phyloP scores from a whole-genome alignment of 2,329 filamentous ascomycete species.

The Cercospora janseana region DNA sequence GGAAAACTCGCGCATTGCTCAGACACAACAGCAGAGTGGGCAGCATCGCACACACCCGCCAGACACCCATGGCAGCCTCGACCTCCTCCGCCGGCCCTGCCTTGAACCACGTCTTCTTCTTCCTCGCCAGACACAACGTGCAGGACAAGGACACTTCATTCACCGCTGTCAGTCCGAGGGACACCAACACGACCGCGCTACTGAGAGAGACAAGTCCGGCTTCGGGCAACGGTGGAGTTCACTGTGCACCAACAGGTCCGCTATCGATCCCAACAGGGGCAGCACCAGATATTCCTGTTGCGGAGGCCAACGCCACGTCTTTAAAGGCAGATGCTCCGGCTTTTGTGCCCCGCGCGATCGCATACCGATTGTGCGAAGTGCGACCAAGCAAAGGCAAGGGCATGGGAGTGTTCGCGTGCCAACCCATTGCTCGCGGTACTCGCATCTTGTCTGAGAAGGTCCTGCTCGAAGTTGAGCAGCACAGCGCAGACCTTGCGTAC shows the following conservation, averaged over 20 bases:
- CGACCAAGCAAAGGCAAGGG: constrained; percentile 26
- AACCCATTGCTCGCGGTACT: constrained; percentile 27
- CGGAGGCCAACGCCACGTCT: constrained; percentile 1
- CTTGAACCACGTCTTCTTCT: constrained; percentile 28
- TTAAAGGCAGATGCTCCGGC: constrained; percentile 8
- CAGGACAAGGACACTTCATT: not conserved
- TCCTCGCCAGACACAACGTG: constrained; percentile 11
- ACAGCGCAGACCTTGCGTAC: constrained; percentile 21
- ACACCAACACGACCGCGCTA: not conserved
- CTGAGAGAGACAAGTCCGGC: not conserved
- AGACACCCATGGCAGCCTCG: constrained; percentile 1
- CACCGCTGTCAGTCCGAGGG: not conserved
- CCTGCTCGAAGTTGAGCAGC: constrained; percentile 23
- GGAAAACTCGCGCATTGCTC: not conserved
- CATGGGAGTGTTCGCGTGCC: constrained; percentile 29
- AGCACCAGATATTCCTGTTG: not conserved
- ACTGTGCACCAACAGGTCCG: not conserved
- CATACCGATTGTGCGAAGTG: constrained; percentile 17
- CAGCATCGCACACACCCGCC: not conserved
- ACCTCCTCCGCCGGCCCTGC: constrained; percentile 1
- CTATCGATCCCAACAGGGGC: not conserved
- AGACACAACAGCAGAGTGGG: not conserved
- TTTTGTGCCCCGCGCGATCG: not conserved
- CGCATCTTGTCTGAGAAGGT: constrained; percentile 31
- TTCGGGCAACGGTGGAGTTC: not conserved